phyloP scores from a whole-genome alignment of 305 asterid species.

The Solanum chacoense region DNA sequence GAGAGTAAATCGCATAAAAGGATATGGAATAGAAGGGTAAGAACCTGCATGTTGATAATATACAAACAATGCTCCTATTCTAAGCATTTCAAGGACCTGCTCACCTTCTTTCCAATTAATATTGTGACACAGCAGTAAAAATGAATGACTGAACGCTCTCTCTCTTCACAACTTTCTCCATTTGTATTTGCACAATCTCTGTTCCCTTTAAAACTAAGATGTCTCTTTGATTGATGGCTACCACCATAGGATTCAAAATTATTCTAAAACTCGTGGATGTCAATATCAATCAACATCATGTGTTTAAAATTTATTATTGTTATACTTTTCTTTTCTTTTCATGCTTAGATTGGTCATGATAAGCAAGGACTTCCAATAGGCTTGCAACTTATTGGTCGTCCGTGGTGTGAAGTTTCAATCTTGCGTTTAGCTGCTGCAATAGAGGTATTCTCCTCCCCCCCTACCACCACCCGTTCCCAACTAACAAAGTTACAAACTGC shows the following conservation, averaged over 20 bases:
- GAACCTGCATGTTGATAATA: not conserved
- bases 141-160: not conserved
- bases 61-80: not conserved
- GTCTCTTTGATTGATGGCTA: not conserved
- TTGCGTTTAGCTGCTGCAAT: slow-evolving; percentile 79
- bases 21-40: not conserved
- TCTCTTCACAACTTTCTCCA: not conserved
- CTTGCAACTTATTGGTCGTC: slow-evolving; percentile 87
- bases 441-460: slow-evolving; percentile 36
- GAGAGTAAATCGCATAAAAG: not conserved
- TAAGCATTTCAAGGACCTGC: not conserved
- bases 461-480: not conserved
- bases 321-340: not conserved
- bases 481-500: not conserved
- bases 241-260: not conserved
- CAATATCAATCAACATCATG: not conserved
- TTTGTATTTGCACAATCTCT: not conserved
- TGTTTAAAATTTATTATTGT: not conserved
- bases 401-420: slow-evolving; percentile 92
- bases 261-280: not conserved
- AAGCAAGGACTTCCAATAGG: slow-evolving; percentile 97
- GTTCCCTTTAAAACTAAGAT: not conserved
- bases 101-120: not conserved
- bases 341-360: slow-evolving; percentile 75
- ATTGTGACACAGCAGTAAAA: not conserved